Percentiles rank a stretch among this genome's conserved stretches.
Conservation (phyloP, 192 early-diverging fungal species). For the Coemansia sp. region DNA sequence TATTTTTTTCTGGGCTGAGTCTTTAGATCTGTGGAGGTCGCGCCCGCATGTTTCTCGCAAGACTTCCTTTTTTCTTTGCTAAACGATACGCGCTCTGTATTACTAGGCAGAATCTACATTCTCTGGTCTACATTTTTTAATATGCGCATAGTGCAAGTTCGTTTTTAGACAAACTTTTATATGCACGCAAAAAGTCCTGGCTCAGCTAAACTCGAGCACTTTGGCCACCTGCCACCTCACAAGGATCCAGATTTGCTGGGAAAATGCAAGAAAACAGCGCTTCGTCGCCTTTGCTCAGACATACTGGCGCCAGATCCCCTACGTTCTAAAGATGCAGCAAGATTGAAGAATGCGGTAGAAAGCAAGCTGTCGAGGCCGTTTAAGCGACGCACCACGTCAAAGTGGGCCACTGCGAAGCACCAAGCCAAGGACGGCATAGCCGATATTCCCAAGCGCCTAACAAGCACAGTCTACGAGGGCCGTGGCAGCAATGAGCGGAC, state of each 20-base stretch:
- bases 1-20: no score
- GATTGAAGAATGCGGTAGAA: not conserved
- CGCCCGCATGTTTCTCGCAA: not conserved
- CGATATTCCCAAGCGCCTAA: not conserved
- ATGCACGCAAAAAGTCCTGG: not conserved
- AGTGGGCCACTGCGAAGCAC: not conserved
- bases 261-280: not conserved
- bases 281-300: slow-evolving; percentile 14
- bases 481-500: slow-evolving; percentile 1
- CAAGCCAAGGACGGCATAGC: not conserved
- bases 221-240: not conserved
- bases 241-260: not conserved
- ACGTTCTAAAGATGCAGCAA: not conserved
- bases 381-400: not conserved
- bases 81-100: no score
- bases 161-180: not conserved
- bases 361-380: not conserved
- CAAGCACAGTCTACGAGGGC: not conserved
- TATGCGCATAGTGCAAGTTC: no score
- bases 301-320: slow-evolving; percentile 7
- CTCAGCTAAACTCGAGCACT: no score
- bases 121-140: no score
- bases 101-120: no score
- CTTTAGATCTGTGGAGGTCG: not conserved
- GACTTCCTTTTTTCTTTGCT: not conserved